These are phyloP conservation scores for Jamesozyma lodderae DNA, from an alignment of 805 yeast genomes.

Conservation along the genomic window DNA sequence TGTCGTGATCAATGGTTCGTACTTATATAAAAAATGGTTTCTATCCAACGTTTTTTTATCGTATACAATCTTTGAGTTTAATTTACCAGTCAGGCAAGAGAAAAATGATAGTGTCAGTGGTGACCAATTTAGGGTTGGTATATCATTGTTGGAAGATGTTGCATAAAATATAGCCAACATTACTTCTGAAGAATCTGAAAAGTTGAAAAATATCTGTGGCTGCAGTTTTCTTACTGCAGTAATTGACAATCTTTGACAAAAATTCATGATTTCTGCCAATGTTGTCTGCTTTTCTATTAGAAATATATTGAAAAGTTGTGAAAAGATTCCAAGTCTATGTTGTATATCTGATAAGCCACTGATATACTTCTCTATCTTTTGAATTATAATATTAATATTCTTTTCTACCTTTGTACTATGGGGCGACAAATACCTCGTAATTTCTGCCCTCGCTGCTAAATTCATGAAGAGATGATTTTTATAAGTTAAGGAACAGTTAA, in stretches of 20 bases:
- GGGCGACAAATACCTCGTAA: slow-evolving; percentile 7
- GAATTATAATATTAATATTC: slow-evolving; percentile 1
- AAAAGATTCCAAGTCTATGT: slow-evolving; percentile 12
- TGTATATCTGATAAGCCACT: slow-evolving; percentile 7
- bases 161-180: slow-evolving; percentile 21
- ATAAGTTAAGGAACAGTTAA: slow-evolving; percentile 18
- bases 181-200: slow-evolving; percentile 18
- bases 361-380: slow-evolving; percentile 19
- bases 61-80: not conserved
- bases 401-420: slow-evolving; percentile 1
- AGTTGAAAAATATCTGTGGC: slow-evolving; percentile 5
- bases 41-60: slow-evolving; percentile 5
- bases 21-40: slow-evolving; percentile 18
- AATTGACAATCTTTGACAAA: slow-evolving; percentile 10
- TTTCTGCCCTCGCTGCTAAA: slow-evolving; percentile 10
- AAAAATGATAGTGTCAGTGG: slow-evolving; percentile 18
- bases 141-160: slow-evolving; percentile 2
- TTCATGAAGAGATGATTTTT: slow-evolving; percentile 10
- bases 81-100: slow-evolving; percentile 4
- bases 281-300: slow-evolving; percentile 5
- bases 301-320: slow-evolving; percentile 16
- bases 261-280: slow-evolving; percentile 9
- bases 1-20: slow-evolving; percentile 28
- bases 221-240: slow-evolving; percentile 11
- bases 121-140: slow-evolving; percentile 14